Evolutionary conservation across 345 rosid species (phyloP), one percentile per base, ranked within the genome.

Genomic region (Salix suchowensis): DNA sequence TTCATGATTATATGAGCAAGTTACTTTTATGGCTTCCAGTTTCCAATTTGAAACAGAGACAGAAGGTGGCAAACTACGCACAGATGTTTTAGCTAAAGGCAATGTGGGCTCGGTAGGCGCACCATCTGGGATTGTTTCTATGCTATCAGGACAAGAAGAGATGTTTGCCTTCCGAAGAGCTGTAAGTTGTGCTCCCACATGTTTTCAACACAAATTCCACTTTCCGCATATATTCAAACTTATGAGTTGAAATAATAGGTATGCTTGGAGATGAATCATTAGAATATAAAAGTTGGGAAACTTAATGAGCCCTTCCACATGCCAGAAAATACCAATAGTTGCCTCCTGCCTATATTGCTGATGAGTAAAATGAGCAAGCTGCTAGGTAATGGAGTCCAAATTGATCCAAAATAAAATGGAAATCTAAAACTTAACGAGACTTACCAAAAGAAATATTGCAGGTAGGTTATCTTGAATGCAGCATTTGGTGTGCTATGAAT

Each of bases 91-190:
- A 80, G 88, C 89, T 39, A 92, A 89, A 88, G 98, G 91, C 72
- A 87, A 72, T 77, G 88, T 88, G 76, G 82, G 95, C 71, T 84
- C 92, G 24, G 96, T 85, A 72, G 97, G 92, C 40, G 81, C 89
- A 60, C 89, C 96, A 7, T 40, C 87, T 78, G 87, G 91, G 34
- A 93, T 95, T 9, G 83, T 87, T 26, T 89, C 92, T 46, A 88
- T 91, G 94, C 82, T 93, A 60, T 91, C 96, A 32, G 94, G 97
- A 44, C 89, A 89, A 84, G 98, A 93, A 72, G 98, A 95, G 81
- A 88, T 88, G 89, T 95, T 95, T 87, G 97, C 98, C 67, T 95
- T 95, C 84, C 90, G 88, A 24, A 84, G 97, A 76, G 97, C 97
- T 0, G 98, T 94, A 78, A 91, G 94, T 85, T 28, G 39, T 74